Evolutionary conservation across 352 stramenopile species (phyloP), one percentile per base, ranked within the genome.

Genomic region (Pythium guiyangense): DNA sequence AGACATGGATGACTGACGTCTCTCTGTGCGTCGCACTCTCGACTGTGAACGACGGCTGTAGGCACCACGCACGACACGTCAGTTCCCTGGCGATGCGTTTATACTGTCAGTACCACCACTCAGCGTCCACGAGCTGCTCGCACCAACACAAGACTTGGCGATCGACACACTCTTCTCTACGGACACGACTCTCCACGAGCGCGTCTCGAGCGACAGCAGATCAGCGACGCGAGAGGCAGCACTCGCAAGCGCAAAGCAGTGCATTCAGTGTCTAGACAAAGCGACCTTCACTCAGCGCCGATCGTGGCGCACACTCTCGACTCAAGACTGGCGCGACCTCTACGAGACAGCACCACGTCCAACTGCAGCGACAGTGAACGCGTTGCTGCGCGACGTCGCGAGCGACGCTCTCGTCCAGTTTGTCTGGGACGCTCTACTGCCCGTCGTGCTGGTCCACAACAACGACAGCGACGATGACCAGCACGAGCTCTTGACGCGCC

Each of bases 391-490:
- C 29, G 62, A 73, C 5, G 79, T 68, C 14, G 58, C n/a, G 10
- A 84, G 73, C 43, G 71, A 78, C 44, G 70, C 63, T 1, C 66
- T 84, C 22, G 65, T 54, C 2, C 40, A 37, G 4, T 86, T 90
- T 42, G 66, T 86, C 11, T 90, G 80, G 80, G 59, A 71, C 37
- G 57, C 74, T 40, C 53, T 90, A 27, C 60, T 90, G 1, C 37
- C 74, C 0, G 22, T 57, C 12, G 54, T 85, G 0, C 31, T 90
- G 22, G 15, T 34, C 1, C 34, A 47, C 20, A 14, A 42, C 43
- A 46, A 66, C 4, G 60, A 47, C 20, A 14, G 35, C 43, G 49
- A 67, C 4, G 58, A 4, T 35, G 35, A 44, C 51, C 27, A 42
- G 26, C 54, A 67, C 15, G 48, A 52, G 17, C 49, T 88, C 1